phyloP scores from a whole-genome alignment of 2,329 filamentous ascomycete genomes.

The Plectosphaerella sp. region DNA sequence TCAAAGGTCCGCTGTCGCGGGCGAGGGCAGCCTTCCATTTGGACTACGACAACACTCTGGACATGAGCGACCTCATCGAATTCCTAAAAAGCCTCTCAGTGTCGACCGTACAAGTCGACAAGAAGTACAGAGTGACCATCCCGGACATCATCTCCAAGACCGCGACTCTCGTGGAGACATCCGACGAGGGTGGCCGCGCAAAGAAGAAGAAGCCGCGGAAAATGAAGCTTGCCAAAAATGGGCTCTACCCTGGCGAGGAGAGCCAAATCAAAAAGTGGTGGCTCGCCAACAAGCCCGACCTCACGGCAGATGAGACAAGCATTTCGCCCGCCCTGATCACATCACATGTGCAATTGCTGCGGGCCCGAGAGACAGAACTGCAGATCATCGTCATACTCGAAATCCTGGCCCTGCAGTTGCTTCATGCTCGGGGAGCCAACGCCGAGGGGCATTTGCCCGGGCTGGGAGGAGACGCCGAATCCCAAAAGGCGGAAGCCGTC shows the following conservation, averaged over 20 bases:
- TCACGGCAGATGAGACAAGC: slow-evolving; percentile 37
- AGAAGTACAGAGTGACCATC: slow-evolving; percentile 72
- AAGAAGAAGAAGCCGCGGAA: slow-evolving; percentile 57
- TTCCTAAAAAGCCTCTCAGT: slow-evolving; percentile 69
- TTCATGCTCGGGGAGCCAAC: slow-evolving; percentile 33
- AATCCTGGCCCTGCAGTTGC: slow-evolving; percentile 64
- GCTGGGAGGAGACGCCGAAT: slow-evolving; percentile 30
- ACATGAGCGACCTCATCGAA: slow-evolving; percentile 58
- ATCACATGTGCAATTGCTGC: slow-evolving; percentile 59
- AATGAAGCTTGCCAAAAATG: slow-evolving; percentile 63
- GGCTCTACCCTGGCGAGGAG: slow-evolving; percentile 64
- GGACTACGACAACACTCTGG: slow-evolving; percentile 54
- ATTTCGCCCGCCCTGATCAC: slow-evolving; percentile 50
- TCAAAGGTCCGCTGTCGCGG: slow-evolving; percentile 74
- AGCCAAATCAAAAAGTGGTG: slow-evolving; percentile 67
- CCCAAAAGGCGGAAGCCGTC: slow-evolving; percentile 22
- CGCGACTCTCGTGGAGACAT: slow-evolving; percentile 51
- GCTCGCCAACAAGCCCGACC: slow-evolving; percentile 49
- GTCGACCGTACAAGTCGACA: slow-evolving; percentile 65
- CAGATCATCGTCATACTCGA: slow-evolving; percentile 79
- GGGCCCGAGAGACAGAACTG: slow-evolving; percentile 72
- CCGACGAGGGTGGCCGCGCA: slow-evolving; percentile 35
- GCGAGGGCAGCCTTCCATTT: slow-evolving; percentile 67
- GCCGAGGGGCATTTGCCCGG: slow-evolving; percentile 43
- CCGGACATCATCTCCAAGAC: slow-evolving; percentile 56